A percentile compares a stretch with the other conserved stretches of the same genome.
Conservation (phyloP, 2,329 filamentous ascomycete species). For the Bipolaris gigantea region DNA sequence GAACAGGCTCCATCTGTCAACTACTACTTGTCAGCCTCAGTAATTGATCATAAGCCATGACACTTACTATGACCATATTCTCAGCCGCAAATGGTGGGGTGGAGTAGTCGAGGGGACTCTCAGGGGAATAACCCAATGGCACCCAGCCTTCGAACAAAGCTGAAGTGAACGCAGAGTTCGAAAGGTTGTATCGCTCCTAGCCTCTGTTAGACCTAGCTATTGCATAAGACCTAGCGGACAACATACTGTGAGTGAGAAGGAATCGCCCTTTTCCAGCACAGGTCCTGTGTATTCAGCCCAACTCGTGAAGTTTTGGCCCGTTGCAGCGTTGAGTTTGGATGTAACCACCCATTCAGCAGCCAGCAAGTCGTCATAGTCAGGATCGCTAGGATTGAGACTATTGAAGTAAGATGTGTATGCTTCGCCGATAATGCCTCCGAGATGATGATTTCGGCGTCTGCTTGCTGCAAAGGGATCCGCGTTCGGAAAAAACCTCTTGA, state of each 20-base stretch:
- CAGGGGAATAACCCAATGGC: neutral
- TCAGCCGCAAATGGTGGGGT: constrained; percentile 2
- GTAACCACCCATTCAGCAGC: constrained; percentile 24
- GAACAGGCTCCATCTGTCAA: constrained; percentile 59
- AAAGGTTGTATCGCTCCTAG: constrained; percentile 9
- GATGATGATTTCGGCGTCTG: constrained; percentile 48
- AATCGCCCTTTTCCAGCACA: constrained; percentile 30
- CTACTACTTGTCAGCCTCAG: neutral
- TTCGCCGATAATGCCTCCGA: constrained; percentile 23
- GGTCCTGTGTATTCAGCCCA: constrained; percentile 47
- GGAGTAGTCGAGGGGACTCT: neutral
- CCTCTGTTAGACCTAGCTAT: neutral
- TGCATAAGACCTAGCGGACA: neutral
- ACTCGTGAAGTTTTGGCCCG: constrained; percentile 38
- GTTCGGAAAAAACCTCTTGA: constrained; percentile 54
- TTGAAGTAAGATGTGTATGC: constrained; percentile 12
- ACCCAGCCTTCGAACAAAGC: neutral
- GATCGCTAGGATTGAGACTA: constrained; percentile 3
- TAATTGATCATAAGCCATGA: neutral
- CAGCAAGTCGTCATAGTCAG: neutral
- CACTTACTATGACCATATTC: neutral
- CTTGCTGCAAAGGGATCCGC: constrained; percentile 46
- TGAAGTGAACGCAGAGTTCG: neutral
- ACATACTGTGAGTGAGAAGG: constrained; percentile 38
- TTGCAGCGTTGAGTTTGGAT: constrained; percentile 21